A percentile compares a stretch with the other conserved stretches of the same genome.
Evolutionary conservation across 768 basidiomycete species (phyloP).

Genomic region (Lactarius psammicola): DNA sequence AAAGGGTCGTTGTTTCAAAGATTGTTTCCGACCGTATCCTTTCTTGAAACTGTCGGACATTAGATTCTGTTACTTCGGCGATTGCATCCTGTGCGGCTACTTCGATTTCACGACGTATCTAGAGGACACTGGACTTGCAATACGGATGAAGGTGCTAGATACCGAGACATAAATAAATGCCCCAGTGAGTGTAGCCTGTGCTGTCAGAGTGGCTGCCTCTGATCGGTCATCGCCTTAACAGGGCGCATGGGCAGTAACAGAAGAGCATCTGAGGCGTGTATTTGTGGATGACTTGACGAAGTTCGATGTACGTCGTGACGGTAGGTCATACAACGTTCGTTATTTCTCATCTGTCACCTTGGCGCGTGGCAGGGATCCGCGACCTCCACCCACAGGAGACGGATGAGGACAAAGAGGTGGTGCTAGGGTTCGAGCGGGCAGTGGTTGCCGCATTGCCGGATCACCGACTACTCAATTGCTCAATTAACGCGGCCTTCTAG

Average conservation of each 20-base stretch:
- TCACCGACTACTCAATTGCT: not conserved
- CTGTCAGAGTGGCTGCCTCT: not conserved
- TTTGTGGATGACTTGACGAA: slow-evolving; percentile 5
- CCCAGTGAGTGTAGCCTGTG: not conserved
- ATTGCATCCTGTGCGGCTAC: not conserved
- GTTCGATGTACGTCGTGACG: slow-evolving; percentile 1
- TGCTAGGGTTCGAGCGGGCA: not conserved
- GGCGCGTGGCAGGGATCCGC: not conserved
- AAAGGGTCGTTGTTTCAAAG: too few relatives aligned
- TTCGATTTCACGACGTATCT: slow-evolving; percentile 5
- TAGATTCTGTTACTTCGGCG: too few relatives aligned
- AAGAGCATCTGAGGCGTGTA: not conserved
- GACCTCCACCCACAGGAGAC: not conserved
- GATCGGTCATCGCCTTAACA: not conserved
- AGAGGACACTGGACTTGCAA: not conserved
- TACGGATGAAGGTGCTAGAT: not conserved
- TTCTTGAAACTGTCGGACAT: too few relatives aligned
- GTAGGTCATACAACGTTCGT: not conserved
- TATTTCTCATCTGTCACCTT: not conserved
- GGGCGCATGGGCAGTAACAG: not conserved
- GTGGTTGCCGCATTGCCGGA: not conserved
- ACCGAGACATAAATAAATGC: not conserved
- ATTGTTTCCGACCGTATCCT: too few relatives aligned
- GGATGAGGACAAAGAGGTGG: not conserved
- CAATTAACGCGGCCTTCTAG: not conserved